Percentiles rank a stretch among this genome's conserved stretches.
These are phyloP conservation scores for Mucor saturninus DNA, from an alignment of 371 early-diverging fungal species.

Conservation along the genomic window DNA sequence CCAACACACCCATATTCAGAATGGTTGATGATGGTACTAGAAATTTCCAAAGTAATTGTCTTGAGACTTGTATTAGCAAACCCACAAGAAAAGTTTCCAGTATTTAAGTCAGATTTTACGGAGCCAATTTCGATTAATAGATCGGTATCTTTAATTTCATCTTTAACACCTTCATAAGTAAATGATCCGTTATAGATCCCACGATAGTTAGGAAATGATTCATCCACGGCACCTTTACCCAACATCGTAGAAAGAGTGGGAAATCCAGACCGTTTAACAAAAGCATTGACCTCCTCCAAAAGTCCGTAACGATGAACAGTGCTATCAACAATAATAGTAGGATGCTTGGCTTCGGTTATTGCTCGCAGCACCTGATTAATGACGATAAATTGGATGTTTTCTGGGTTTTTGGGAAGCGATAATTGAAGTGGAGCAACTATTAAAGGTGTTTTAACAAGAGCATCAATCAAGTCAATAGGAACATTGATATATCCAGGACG, in stretches of 20 bases:
- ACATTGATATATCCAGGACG: constrained; percentile 54
- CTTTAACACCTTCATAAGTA: constrained; percentile 29
- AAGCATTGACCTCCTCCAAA: constrained; percentile 29
- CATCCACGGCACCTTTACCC: constrained; percentile 53
- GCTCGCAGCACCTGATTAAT: constrained; percentile 29
- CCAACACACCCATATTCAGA: constrained; percentile 47
- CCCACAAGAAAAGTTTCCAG: constrained; percentile 49
- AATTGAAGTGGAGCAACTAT: constrained; percentile 3
- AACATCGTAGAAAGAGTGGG: constrained; percentile 50
- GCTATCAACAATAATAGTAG: constrained; percentile 53
- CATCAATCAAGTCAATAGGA: constrained; percentile 47
- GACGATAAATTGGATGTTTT: constrained; percentile 29
- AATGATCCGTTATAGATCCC: constrained; percentile 50
- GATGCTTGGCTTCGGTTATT: constrained; percentile 37
- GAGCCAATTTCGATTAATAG: constrained; percentile 51
- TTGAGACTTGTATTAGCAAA: constrained; percentile 27
- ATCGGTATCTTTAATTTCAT: constrained; percentile 45
- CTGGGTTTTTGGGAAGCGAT: constrained; percentile 27
- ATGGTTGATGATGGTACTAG: constrained; percentile 35
- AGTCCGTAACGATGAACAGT: constrained; percentile 44
- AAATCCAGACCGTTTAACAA: constrained; percentile 42
- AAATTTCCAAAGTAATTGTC: constrained; percentile 46
- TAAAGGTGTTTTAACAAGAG: constrained; percentile 38
- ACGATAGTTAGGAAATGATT: constrained; percentile 36
- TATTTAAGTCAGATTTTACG: constrained; percentile 58